These are phyloP conservation scores for Kwoniella heveanensis DNA, from an alignment of 768 basidiomycete genomes.

Conservation along the genomic window DNA sequence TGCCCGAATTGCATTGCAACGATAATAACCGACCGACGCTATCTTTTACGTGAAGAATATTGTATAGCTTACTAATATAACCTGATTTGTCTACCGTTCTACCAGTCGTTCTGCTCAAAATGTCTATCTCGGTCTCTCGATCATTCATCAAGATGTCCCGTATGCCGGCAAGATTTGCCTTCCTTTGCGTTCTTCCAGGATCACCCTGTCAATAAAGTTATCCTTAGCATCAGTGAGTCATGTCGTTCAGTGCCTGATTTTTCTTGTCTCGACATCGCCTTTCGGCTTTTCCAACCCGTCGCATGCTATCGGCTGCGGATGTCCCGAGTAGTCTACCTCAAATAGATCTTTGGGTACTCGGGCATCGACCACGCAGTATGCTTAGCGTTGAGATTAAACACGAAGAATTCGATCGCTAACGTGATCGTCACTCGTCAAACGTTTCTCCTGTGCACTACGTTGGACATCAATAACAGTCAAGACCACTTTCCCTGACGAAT, in stretches of 20 bases:
- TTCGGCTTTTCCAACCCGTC: no score
- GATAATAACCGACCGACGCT: background rate
- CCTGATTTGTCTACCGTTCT: background rate
- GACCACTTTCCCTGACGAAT: conserved; percentile 68
- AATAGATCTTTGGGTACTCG: background rate
- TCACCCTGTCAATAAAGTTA: conserved; percentile 70
- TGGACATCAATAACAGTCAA: conserved; percentile 60
- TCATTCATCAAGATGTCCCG: conserved; percentile 76
- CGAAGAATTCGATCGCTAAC: no score
- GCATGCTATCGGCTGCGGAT: background rate
- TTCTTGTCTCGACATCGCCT: no score
- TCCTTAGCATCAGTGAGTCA: conserved; percentile 70
- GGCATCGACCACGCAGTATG: background rate
- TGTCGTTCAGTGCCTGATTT: no score
- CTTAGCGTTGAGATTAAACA: background rate
- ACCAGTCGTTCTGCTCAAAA: conserved; percentile 86
- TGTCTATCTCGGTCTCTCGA: conserved; percentile 90
- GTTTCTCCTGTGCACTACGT: conserved; percentile 20
- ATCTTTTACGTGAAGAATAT: background rate
- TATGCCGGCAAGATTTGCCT: conserved; percentile 80
- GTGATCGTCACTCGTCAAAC: background rate
- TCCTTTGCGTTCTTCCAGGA: conserved; percentile 76
- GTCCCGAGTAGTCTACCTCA: background rate
- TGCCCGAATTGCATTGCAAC: background rate
- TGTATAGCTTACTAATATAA: background rate